Percentiles rank a stretch among this genome's conserved stretches.
Evolutionary conservation across 495 filamentous ascomycete genomes (phyloP).

Genomic region (Apodospora peruviana): DNA sequence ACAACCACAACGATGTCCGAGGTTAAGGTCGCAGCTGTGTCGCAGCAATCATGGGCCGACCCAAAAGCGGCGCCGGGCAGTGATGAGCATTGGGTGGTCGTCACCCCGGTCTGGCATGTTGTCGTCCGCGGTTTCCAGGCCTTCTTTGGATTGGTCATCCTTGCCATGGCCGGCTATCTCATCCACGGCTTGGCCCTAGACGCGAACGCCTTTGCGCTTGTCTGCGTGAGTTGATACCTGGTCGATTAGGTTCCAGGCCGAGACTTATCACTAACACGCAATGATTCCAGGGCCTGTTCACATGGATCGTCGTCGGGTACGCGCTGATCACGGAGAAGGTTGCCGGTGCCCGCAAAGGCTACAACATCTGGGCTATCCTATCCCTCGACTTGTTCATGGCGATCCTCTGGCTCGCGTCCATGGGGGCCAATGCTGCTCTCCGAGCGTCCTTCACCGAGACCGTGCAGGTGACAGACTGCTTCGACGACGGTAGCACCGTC

Average conservation of each 20-base stretch:
- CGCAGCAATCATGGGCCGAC: neutral
- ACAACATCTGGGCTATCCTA: conserved; percentile 45
- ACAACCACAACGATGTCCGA: neutral
- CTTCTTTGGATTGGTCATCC: conserved; percentile 30
- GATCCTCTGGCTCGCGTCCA: conserved; percentile 42
- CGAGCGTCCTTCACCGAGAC: conserved; percentile 29
- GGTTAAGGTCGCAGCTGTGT: neutral
- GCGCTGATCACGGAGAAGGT: conserved; percentile 37
- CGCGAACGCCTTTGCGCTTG: conserved; percentile 23
- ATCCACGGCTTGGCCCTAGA: conserved; percentile 40
- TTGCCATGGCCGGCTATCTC: conserved; percentile 32
- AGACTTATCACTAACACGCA: too few relatives aligned
- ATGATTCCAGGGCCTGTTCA: conserved; percentile 45
- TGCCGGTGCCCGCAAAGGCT: conserved; percentile 23
- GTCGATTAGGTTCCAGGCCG: neutral
- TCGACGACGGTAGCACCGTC: conserved; percentile 31
- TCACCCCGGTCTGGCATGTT: conserved; percentile 35
- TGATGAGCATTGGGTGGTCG: neutral
- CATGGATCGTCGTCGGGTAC: conserved; percentile 38
- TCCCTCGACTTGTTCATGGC: conserved; percentile 39
- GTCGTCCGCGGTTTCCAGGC: conserved; percentile 34
- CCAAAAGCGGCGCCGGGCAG: neutral
- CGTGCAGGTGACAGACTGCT: conserved; percentile 29
- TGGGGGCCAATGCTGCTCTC: conserved; percentile 37
- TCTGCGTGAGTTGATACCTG: conserved; percentile 29